Conservation (phyloP, 2,329 filamentous ascomycete genomes). For the Cercospora sp. region DNA sequence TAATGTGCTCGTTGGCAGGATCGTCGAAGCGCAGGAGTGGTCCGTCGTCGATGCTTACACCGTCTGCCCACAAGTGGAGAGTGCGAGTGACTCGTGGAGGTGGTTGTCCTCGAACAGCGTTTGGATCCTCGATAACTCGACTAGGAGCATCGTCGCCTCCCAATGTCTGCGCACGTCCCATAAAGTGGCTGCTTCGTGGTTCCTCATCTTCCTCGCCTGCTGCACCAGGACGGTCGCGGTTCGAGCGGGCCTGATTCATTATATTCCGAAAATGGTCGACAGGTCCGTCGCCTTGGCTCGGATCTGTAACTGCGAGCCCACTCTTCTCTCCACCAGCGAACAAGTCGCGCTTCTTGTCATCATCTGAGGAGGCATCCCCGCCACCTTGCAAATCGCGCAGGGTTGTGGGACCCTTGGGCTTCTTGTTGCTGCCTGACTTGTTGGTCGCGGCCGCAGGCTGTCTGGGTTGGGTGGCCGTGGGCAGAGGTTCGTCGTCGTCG, state of each 20-base stretch:
- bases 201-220: constrained; percentile 49
- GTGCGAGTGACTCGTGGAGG: constrained; percentile 61
- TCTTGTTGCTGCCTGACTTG: constrained; percentile 28
- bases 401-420: constrained; percentile 44
- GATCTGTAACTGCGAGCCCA: constrained; percentile 66
- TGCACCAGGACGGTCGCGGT: constrained; percentile 57
- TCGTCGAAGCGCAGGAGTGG: constrained; percentile 76
- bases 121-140: constrained; percentile 65
- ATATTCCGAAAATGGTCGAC: constrained; percentile 54
- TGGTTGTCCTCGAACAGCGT: constrained; percentile 43
- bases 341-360: constrained; percentile 65
- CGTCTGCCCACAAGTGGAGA: constrained; percentile 79
- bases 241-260: constrained; percentile 52
- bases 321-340: constrained; percentile 88
- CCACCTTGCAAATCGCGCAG: constrained; percentile 50
- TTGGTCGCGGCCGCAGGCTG: constrained; percentile 21
- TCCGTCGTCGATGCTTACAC: constrained; percentile 83
- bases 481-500: constrained; percentile 26
- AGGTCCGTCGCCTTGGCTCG: constrained; percentile 47
- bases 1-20: constrained; percentile 68
- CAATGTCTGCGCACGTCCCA: constrained; percentile 71
- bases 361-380: constrained; percentile 61
- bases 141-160: constrained; percentile 76
- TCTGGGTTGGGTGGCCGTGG: constrained; percentile 15
- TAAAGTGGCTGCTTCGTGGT: constrained; percentile 53